These are phyloP conservation scores for Candida sojae DNA, from an alignment of 1,139 yeast genomes.

Conservation along the genomic window DNA sequence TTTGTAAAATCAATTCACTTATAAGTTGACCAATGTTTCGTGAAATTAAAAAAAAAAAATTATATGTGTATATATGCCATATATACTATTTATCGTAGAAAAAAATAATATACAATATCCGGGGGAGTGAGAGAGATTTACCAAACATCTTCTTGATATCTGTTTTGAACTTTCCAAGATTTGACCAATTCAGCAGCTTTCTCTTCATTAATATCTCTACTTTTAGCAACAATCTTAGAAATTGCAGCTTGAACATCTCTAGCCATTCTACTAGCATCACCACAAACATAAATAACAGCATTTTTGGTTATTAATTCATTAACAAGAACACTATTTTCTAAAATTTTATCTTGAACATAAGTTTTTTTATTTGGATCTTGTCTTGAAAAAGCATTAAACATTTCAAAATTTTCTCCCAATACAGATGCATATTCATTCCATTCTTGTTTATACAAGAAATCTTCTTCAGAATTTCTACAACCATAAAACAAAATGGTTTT, in stretches of 20 bases:
- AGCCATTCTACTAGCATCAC: conserved; percentile 96
- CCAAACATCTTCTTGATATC: conserved; percentile 98
- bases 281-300: conserved; percentile 92
- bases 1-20: no score
- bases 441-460: conserved; percentile 81
- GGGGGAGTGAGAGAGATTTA: conserved; percentile 29
- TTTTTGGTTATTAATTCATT: conserved; percentile 67
- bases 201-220: conserved; percentile 58
- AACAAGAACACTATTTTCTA: conserved; percentile 58
- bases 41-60: no score
- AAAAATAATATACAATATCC: not conserved
- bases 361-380: conserved; percentile 62
- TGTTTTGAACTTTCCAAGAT: conserved; percentile 78
- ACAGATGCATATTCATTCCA: conserved; percentile 72
- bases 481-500: conserved; percentile 82
- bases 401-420: conserved; percentile 66
- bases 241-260: conserved; percentile 87
- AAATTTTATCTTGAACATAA: conserved; percentile 82
- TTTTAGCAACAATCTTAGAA: conserved; percentile 59
- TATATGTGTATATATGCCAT: not conserved
- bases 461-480: conserved; percentile 73
- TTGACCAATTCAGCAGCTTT: conserved; percentile 80
- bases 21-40: no score
- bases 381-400: conserved; percentile 88
- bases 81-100: not conserved